Evolutionary conservation across 805 yeast species (phyloP).

Genomic region (Metschnikowia baotianmanensis): DNA sequence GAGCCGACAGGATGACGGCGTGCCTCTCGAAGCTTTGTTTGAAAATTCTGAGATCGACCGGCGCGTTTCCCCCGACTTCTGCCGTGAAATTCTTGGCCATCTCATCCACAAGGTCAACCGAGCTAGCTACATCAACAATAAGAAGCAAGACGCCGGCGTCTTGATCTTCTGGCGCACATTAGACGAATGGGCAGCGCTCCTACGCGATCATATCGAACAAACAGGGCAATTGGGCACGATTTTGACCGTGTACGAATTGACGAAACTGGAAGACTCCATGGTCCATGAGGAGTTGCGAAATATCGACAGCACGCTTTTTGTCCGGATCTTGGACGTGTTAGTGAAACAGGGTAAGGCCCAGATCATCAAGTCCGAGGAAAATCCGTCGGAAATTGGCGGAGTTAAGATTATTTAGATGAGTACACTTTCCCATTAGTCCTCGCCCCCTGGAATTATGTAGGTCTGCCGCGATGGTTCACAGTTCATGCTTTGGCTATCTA

Average conservation of each 20-base stretch:
- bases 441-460: not conserved
- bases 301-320: conserved; percentile 56
- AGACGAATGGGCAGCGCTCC: conserved; percentile 36
- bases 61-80: conserved; percentile 51
- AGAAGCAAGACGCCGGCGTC: conserved; percentile 64
- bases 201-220: conserved; percentile 45
- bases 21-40: conserved; percentile 37
- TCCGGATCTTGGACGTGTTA: conserved; percentile 53
- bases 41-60: conserved; percentile 52
- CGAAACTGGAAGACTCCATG: conserved; percentile 52
- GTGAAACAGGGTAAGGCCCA: conserved; percentile 72
- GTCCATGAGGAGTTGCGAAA: conserved; percentile 57
- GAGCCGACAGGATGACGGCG: conserved; percentile 24
- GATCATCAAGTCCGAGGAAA: conserved; percentile 63
- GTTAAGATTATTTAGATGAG: conserved; percentile 59
- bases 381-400: conserved; percentile 59
- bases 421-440: not conserved
- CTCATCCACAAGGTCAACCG: conserved; percentile 52
- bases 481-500: conserved; percentile 8
- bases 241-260: conserved; percentile 77
- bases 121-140: conserved; percentile 54
- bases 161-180: conserved; percentile 60
- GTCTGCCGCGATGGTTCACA: conserved; percentile 9
- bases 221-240: conserved; percentile 79
- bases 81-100: conserved; percentile 51